Conservation (phyloP, 78 protist genomes). For the Dictyostelium brefeldianum region DNA sequence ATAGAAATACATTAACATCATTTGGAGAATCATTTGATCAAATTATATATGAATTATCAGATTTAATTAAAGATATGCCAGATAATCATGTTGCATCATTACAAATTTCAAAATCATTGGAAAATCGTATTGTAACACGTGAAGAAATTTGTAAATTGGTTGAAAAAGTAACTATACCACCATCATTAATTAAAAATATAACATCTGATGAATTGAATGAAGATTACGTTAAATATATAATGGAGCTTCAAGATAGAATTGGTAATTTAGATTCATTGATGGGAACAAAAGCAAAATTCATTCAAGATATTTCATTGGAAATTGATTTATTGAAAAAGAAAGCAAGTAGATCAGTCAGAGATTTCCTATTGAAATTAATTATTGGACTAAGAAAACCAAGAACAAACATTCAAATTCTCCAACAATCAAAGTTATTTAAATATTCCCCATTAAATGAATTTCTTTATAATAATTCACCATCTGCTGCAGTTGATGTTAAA, state of each 20-base stretch:
- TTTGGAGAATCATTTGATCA: slow-evolving; percentile 35
- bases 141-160: slow-evolving; percentile 38
- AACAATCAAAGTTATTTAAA: slow-evolving; percentile 64
- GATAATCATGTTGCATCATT: slow-evolving; percentile 58
- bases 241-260: slow-evolving; percentile 11
- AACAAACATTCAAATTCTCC: slow-evolving; percentile 59
- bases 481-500: slow-evolving; percentile 52
- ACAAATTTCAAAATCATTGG: slow-evolving; percentile 31
- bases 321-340: slow-evolving; percentile 72
- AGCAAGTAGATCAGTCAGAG: slow-evolving; percentile 61
- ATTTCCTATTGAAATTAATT: slow-evolving; percentile 41
- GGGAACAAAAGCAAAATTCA: slow-evolving; percentile 70
- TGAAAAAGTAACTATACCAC: slow-evolving; percentile 52
- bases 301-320: slow-evolving; percentile 63
- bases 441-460: slow-evolving; percentile 52
- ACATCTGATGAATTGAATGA: slow-evolving; percentile 55
- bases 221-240: slow-evolving; percentile 56
- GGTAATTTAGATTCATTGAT: slow-evolving; percentile 42
- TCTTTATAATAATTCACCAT: slow-evolving; percentile 46
- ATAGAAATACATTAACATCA: background rate
- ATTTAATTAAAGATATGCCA: slow-evolving; percentile 75
- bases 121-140: slow-evolving; percentile 30
- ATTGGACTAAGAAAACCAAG: slow-evolving; percentile 70
- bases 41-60: slow-evolving; percentile 34
- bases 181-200: slow-evolving; percentile 34